Base-by-base conservation (phyloP, 108 stramenopile genomes). In the Skeletonema potamos region DNA sequence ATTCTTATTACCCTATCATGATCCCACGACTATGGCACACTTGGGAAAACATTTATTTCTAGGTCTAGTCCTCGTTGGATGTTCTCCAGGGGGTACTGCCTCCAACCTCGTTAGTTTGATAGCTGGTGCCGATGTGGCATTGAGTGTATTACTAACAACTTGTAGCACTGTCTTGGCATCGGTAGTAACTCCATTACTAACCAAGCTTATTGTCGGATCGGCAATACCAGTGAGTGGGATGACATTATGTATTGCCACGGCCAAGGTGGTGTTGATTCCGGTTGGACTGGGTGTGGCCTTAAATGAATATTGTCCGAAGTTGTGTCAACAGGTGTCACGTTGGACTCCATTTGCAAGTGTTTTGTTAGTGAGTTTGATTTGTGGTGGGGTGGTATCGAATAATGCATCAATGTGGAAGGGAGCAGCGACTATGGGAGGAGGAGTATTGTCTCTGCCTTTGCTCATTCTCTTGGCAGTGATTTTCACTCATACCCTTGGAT, bases 71-170 rank as follows among this genome's bases (percentile, higher is more conserved):
- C 70, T 96, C 27, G 92, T 96, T 18, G 94, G 94, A 59, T 94
- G 91, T 68, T 87, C 83, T 18, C 96, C 96, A 9, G 98, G 98
- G 24, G 98, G 96, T n/a, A 96, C 96, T 7, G 96, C 96, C 1
- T 91, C 89, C 48, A 98, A 98, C 76, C 76, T 98, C 7, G 96
- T 98, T 4, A 81, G 91, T 12, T 76, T 98, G 9, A 93, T 98
- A 72, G 96, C 96, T 26, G 80, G 87, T n/a, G 98, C 96, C n/a
- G 92, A 97, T 82, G 95, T 98, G 8, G 96, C 96, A 9, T 83
- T 98, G 2, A 85, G 84, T 15, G 94, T 97, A 11, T 26, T 95
- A 8, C 77, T 98, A 60, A 98, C 98, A 7, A 77, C 95, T 1
- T 90, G 87, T 54, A 96, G 96, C 28, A 97, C 98, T 8, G 66